Percentiles rank a stretch among this genome's conserved stretches.
Evolutionary conservation across 495 filamentous ascomycete genomes (phyloP).

Genomic region (Diplogelasinospora grovesii): DNA sequence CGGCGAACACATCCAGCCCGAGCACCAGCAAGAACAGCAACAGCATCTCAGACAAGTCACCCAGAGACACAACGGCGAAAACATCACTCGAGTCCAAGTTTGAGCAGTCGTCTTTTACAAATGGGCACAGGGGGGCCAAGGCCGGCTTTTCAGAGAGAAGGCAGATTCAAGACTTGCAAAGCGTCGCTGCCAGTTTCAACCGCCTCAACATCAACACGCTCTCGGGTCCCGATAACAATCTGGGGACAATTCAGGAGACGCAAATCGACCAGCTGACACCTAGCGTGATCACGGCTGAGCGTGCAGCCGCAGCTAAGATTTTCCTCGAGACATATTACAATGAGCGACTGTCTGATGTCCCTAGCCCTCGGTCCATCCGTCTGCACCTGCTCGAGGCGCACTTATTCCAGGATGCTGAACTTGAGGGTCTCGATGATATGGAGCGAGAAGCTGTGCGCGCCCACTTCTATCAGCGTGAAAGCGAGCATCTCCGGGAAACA

Average conservation of each 20-base stretch:
- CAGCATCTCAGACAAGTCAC: constrained; percentile 6
- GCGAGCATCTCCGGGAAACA: constrained; percentile 65
- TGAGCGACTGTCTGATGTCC: constrained; percentile 41
- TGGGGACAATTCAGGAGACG: constrained; percentile 37
- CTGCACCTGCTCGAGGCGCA: constrained; percentile 59
- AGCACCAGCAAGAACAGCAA: constrained; percentile 1
- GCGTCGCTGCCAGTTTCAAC: constrained; percentile 4
- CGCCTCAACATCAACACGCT: constrained; percentile 18
- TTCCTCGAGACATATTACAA: constrained; percentile 83
- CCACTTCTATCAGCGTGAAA: constrained; percentile 60
- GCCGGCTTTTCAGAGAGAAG: not conserved
- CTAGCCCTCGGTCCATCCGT: constrained; percentile 55
- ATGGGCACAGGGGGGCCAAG: constrained; percentile 5
- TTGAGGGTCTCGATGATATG: constrained; percentile 26
- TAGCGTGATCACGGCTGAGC: constrained; percentile 71
- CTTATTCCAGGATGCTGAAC: constrained; percentile 38
- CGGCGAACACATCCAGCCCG: not conserved
- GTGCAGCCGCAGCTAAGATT: constrained; percentile 71
- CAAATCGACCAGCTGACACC: constrained; percentile 37
- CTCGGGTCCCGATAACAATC: constrained; percentile 24
- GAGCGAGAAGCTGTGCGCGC: constrained; percentile 49
- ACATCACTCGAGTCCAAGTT: constrained; percentile 39
- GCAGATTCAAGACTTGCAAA: not conserved
- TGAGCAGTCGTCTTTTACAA: constrained; percentile 3
- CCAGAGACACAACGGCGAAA: constrained; percentile 26